These are phyloP conservation scores for Kockovaella imperatae DNA, from an alignment of 768 basidiomycete species.

Conservation along the genomic window DNA sequence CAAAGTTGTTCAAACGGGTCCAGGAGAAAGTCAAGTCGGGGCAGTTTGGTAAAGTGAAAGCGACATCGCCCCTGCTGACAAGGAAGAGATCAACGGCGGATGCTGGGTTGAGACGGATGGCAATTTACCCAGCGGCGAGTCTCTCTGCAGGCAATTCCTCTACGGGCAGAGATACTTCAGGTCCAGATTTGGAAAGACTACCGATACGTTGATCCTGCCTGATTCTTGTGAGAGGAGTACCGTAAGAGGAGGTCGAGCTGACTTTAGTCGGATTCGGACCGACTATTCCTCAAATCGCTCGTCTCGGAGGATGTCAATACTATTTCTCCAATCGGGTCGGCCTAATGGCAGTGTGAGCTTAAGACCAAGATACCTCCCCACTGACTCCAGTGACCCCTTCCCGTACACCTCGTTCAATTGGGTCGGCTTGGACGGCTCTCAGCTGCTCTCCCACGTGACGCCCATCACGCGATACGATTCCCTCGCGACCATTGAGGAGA, in stretches of 20 bases:
- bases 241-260: no score
- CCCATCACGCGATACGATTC: conserved; percentile 81
- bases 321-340: neutral
- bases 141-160: conserved; percentile 75
- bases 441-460: conserved; percentile 94
- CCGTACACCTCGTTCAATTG: conserved; percentile 93
- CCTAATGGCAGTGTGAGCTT: neutral
- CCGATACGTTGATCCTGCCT: no score
- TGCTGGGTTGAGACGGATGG: conserved; percentile 63
- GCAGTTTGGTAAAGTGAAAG: conserved; percentile 66
- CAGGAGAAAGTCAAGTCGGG: conserved; percentile 64
- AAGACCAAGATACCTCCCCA: neutral
- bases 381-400: conserved; percentile 47
- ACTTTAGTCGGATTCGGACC: neutral
- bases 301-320: neutral
- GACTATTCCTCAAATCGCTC: neutral
- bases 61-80: no score
- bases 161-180: conserved; percentile 83
- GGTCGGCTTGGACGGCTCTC: conserved; percentile 82
- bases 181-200: conserved; percentile 46
- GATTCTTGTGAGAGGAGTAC: neutral
- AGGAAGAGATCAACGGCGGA: no score
- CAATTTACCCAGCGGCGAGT: conserved; percentile 92
- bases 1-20: conserved; percentile 67
- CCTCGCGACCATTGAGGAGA: conserved; percentile 59